Percentiles rank a stretch among this genome's conserved stretches.
Evolutionary conservation across 495 filamentous ascomycete species (phyloP).

Genomic region (Bryoglossum gracile): DNA sequence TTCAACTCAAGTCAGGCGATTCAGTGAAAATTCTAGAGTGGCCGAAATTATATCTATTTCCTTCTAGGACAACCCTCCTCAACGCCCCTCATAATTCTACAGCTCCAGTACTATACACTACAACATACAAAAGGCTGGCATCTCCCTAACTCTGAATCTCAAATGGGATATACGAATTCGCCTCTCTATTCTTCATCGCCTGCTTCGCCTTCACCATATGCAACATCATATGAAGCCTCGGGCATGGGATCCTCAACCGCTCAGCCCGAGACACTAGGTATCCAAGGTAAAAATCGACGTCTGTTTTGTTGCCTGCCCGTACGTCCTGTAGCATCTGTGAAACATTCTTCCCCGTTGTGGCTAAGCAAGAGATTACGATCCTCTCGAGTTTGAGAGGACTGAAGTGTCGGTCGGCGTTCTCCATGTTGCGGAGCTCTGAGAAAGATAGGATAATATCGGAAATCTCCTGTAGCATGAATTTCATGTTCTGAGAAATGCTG

Average conservation of each 20-base stretch:
- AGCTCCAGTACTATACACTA: too few relatives aligned
- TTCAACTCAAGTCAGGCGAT: too few relatives aligned
- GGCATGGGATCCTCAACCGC: slow-evolving; percentile 20
- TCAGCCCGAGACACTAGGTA: slow-evolving; percentile 20
- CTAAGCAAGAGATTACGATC: background rate
- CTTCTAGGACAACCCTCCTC: too few relatives aligned
- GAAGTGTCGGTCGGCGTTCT: slow-evolving; percentile 7
- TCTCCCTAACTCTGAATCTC: background rate
- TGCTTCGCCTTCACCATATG: slow-evolving; percentile 20
- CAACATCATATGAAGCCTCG: slow-evolving; percentile 9
- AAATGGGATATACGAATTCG: slow-evolving; percentile 18
- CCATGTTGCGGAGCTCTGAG: slow-evolving; percentile 48
- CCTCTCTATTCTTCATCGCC: slow-evolving; percentile 8
- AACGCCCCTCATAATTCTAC: too few relatives aligned
- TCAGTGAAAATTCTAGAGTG: too few relatives aligned
- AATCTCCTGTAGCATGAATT: slow-evolving; percentile 51
- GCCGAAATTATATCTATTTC: too few relatives aligned
- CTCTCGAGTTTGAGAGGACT: slow-evolving; percentile 4
- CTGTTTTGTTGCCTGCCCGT: slow-evolving; percentile 20
- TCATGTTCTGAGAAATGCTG: slow-evolving; percentile 54
- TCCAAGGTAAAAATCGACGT: slow-evolving; percentile 28
- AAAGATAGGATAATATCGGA: slow-evolving; percentile 31
- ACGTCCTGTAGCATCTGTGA: slow-evolving; percentile 23
- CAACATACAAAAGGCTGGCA: too few relatives aligned
- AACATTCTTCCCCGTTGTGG: slow-evolving; percentile 3